Evolutionary conservation across 2,329 filamentous ascomycete genomes (phyloP), one percentile per base, ranked within the genome.

Genomic region (Diaporthe destruens): DNA sequence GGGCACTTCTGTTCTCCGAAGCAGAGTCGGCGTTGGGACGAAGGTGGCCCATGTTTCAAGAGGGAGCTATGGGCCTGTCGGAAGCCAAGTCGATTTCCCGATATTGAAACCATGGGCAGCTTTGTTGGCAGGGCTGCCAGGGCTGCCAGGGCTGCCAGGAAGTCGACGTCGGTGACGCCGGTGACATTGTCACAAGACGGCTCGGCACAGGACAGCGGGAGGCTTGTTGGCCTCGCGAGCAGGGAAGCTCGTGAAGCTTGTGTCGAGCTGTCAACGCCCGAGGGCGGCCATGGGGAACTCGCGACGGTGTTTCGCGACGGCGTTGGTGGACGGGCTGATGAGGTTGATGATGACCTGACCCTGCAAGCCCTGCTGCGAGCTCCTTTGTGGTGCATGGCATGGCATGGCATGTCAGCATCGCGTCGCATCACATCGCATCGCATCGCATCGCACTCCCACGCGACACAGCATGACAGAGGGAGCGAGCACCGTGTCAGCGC

Each of bases 51-150:
- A 66, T 66, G 61, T 66, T 66, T 66, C 61, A 66, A 53, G 47
- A 66, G 61, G n/a, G 53, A 36, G 61, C 61, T 53, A 53, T 66
- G n/a, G 47, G 53, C 61, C 61, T 39, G 61, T 66, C 61, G 61
- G 61, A 66, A 66, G 61, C 20, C n/a, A 18, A 66, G 61, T 53
- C 47, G n/a, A 53, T 66, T 66, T 53, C 39, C 61, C 61, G 61
- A 53, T 66, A 66, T 66, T 53, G 61, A 66, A 66, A 66, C 61
- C 61, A 53, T 66, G 61, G 25, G 61, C 32, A 25, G 61, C 61
- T 66, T 66, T 66, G 12, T 29, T 66, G 61, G 44, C 61, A 51
- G 44, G 61, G 12, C 25, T 66, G 61, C 61, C 61, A 36, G 61
- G 61, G n/a, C n/a, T n/a, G n/a, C n/a, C 61, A 51, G 44, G 61